Percentiles rank a stretch among this genome's conserved stretches.
Conservation (phyloP, 108 stramenopile genomes). For the Cyclotella baltica region DNA sequence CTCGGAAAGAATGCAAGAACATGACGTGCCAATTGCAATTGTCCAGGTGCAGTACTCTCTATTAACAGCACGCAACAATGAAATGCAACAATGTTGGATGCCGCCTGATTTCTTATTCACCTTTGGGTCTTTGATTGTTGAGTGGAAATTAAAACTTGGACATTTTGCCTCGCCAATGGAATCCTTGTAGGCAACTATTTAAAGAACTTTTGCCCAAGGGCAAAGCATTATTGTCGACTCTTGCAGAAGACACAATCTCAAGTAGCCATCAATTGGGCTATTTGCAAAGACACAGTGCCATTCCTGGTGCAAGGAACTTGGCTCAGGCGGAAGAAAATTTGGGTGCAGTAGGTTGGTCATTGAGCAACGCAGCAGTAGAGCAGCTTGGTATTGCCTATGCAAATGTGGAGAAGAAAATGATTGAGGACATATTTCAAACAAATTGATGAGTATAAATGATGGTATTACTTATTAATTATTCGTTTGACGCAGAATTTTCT, state of each 20-base stretch:
- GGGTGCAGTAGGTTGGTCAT: slow-evolving; percentile 70
- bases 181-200: slow-evolving; percentile 81
- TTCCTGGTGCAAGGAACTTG: slow-evolving; percentile 78
- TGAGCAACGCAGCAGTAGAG: slow-evolving; percentile 55
- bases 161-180: slow-evolving; percentile 70
- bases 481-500: too few relatives aligned
- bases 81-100: slow-evolving; percentile 79
- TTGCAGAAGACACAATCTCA: slow-evolving; percentile 86
- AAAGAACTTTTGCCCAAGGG: slow-evolving; percentile 82
- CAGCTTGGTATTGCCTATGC: slow-evolving; percentile 79
- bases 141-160: slow-evolving; percentile 84
- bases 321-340: slow-evolving; percentile 77
- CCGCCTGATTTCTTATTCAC: slow-evolving; percentile 84
- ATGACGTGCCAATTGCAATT: slow-evolving; percentile 80
- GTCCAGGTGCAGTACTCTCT: slow-evolving; percentile 89
- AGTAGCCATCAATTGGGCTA: slow-evolving; percentile 93
- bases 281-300: slow-evolving; percentile 89
- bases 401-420: slow-evolving; percentile 79
- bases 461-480: too few relatives aligned
- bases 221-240: slow-evolving; percentile 62
- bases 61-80: slow-evolving; percentile 72
- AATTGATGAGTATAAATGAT: too few relatives aligned
- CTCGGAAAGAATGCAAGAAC: slow-evolving; percentile 54
- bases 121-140: slow-evolving; percentile 81
- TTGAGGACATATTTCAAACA: slow-evolving; percentile 90